phyloP scores from a whole-genome alignment of 768 basidiomycete species.

The Agaricus sinodeliciosus region DNA sequence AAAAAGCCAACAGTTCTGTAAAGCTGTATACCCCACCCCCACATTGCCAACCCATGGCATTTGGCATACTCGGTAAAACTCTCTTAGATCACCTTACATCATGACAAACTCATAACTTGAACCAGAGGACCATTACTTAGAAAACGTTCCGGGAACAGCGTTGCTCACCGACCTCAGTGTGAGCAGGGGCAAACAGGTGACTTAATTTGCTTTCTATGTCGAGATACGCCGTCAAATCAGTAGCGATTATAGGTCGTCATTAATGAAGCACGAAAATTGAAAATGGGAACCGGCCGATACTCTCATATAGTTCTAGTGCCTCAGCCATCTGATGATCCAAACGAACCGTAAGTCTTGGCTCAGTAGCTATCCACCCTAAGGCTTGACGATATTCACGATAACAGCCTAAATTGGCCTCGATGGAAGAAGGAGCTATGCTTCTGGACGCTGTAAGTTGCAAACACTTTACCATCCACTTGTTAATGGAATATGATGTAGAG shows the following conservation, averaged over 20 bases:
- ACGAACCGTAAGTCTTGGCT: conserved; percentile 29
- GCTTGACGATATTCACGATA: background rate
- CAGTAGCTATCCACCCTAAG: background rate
- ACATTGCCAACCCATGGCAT: conserved; percentile 18
- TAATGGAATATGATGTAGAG: conserved; percentile 16
- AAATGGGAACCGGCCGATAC: conserved; percentile 30
- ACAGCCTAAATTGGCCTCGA: conserved; percentile 34
- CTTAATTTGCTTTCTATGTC: background rate
- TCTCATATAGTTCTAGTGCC: conserved; percentile 34
- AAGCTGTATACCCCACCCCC: background rate
- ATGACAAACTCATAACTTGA: background rate
- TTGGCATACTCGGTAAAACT: conserved; percentile 31
- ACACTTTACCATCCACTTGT: background rate
- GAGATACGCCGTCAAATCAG: background rate
- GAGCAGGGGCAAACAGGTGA: conserved; percentile 27
- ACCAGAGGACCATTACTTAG: conserved; percentile 29
- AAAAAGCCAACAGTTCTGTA: too few species aligned
- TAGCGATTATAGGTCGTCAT: conserved; percentile 20
- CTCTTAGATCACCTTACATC: too few species aligned
- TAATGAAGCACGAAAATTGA: conserved; percentile 25
- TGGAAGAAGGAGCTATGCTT: conserved; percentile 42
- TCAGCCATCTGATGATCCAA: conserved; percentile 37
- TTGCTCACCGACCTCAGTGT: conserved; percentile 32
- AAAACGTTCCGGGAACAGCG: conserved; percentile 33
- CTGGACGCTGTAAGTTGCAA: conserved; percentile 31